Base-by-base conservation (phyloP, 441 rosid genomes). In the Arabidopsis hybrid region DNA sequence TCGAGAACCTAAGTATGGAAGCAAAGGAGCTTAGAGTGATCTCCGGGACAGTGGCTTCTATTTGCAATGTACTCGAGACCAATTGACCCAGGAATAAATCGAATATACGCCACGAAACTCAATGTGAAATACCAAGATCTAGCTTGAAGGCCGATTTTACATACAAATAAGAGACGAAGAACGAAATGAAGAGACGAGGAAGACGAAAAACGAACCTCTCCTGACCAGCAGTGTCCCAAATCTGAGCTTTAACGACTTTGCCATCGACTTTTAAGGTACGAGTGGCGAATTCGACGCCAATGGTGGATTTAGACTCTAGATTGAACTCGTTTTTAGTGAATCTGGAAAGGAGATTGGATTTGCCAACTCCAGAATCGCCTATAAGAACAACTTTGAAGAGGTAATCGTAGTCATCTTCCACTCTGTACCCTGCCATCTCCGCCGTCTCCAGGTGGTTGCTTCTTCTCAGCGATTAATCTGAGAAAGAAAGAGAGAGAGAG, bases 261-360 rank as follows among this genome's bases (percentile, higher is more conserved):
- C 65, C 84, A 55, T 81, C 84, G 38, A 81, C 79, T 36, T 74
- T 81, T 10, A 81, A 61, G 4, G 79, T 78, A 0, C 79, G 77
- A 57, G 84, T 81, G 0, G 84, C 84, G 72, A 81, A 81, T 75
- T 81, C 84, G 21, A 81, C 84, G 3, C 84, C 84, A 78, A 81
- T 81, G 74, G 84, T 81, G 65, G 84, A 81, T 72, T 81, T 81
- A 38, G 84, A 81, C 84, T 81, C 84, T 55, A 81, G 84, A n/a
- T 73, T 80, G 13, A 80, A 80, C 79, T 80, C 83, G 70, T 80
- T 77, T 72, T 69, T 77, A 14, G 81, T 80, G 66, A 77, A 80
- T 63, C 81, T 73, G 29, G 81, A 80, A 7, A 80, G 83, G 13
- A 80, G 76, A 69, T 80, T 80, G 10, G 83, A 80, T 60, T 80